These are phyloP conservation scores for Leptodermis oblonga DNA, from an alignment of 257 asterid species.

Conservation along the genomic window DNA sequence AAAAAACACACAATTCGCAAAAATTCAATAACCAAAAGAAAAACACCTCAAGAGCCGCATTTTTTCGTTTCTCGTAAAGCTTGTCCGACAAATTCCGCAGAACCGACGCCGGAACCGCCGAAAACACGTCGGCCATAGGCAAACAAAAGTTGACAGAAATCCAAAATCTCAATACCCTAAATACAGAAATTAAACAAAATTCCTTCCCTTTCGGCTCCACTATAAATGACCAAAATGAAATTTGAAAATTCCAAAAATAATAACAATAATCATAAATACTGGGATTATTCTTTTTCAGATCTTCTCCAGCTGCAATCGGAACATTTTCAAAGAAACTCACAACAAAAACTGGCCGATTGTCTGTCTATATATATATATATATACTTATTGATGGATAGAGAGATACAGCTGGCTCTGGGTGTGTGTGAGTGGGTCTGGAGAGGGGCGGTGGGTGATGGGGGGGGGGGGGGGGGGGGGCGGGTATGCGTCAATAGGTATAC, in stretches of 20 bases:
- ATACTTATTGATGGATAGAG: not conserved
- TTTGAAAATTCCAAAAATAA: no score
- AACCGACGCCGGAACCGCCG: slow-evolving; percentile 77
- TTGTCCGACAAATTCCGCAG: slow-evolving; percentile 86
- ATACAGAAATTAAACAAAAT: no score
- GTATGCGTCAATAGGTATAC: not conserved
- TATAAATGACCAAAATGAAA: no score
- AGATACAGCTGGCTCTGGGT: slow-evolving; percentile 11
- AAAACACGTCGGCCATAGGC: slow-evolving; percentile 72
- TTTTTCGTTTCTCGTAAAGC: no score
- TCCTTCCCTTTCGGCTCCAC: no score
- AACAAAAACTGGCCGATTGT: not conserved
- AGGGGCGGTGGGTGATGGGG: not conserved
- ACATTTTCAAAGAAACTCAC: not conserved
- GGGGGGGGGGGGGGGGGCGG: no score
- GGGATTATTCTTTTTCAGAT: slow-evolving; percentile 1
- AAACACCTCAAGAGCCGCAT: slow-evolving; percentile 82
- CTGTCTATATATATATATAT: no score
- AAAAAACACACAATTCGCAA: not conserved
- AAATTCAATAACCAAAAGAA: not conserved
- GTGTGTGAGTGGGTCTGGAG: not conserved
- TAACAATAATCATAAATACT: no score
- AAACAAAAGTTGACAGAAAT: slow-evolving; percentile 21
- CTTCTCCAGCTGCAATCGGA: slow-evolving; percentile 3
- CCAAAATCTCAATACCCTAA: no score